phyloP scores from a whole-genome alignment of 345 rosid species.

The Melaleuca alternifolia region DNA sequence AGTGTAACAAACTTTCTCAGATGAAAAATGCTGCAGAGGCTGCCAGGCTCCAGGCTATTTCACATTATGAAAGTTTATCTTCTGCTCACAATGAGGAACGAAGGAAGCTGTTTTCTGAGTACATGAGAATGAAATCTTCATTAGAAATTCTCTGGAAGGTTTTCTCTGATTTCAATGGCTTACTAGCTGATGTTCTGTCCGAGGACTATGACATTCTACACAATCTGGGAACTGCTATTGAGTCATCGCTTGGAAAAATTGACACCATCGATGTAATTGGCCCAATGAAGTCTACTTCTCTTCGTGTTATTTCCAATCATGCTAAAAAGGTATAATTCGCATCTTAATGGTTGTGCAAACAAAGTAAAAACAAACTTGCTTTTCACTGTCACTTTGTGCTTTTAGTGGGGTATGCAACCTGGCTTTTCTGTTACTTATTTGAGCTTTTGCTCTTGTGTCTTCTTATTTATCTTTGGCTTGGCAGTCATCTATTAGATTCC shows the following conservation, averaged over 20 bases:
- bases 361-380: not conserved
- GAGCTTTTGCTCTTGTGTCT: not conserved
- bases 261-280: slow-evolving; percentile 19
- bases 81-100: slow-evolving; percentile 33
- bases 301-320: not conserved
- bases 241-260: slow-evolving; percentile 29
- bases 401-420: not conserved
- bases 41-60: slow-evolving; percentile 50
- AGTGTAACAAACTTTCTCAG: slow-evolving; percentile 37
- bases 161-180: slow-evolving; percentile 28
- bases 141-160: slow-evolving; percentile 35
- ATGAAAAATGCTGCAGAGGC: slow-evolving; percentile 51
- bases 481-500: not conserved
- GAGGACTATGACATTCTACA: slow-evolving; percentile 53
- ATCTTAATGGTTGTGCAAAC: not conserved
- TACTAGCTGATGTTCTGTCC: slow-evolving; percentile 35
- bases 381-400: not conserved
- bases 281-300: slow-evolving; percentile 16
- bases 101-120: slow-evolving; percentile 36
- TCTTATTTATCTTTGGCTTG: not conserved
- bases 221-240: slow-evolving; percentile 42
- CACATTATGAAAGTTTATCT: slow-evolving; percentile 39
- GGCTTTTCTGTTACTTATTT: not conserved
- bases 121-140: slow-evolving; percentile 30
- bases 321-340: slow-evolving; percentile 30